Base-by-base conservation (phyloP, 257 asterid genomes). In the Solanum appendiculatum region DNA sequence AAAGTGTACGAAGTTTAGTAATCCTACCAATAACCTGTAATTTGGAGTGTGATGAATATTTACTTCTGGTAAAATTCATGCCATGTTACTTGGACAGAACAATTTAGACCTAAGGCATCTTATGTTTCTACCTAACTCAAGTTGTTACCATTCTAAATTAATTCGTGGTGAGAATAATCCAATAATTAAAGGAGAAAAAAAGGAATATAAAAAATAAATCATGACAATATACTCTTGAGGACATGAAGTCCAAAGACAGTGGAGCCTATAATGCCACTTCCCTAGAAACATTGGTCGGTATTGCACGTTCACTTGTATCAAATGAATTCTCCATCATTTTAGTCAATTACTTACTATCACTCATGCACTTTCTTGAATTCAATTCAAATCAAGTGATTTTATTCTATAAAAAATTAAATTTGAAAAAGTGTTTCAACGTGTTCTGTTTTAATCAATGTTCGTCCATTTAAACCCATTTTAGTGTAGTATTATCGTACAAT, bases 51-150 rank as follows among this genome's bases (percentile, higher is more conserved):
- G 75, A 68, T 78, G 84, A 78, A 78, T 15, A 15, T 15, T 78
- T 44, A 44, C 54, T 80, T 27, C 21, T 80, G 37, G 77, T 69
- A 29, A 44, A 46, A 80, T 16, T 2, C 11, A 29, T 80, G 66
- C 42, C 29, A 31, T 80, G 37, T 46, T 27, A 80, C 51, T 81
- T 60, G 36, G 56, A 88, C 34, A 9, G 8, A 88, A 82, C 83
- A 68, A 80, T 29, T 87, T 84, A 73, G 25, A 58, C 48, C 51
- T 68, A 2, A 58, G 88, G 85, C 90, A 89, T 87, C 90, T 87
- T 83, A 44, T 68, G 68, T 83, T 36, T 46, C 72, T 87, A 87
- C 85, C 85, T 46, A 81, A 46, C 85, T 34, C 42, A 46, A 46
- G 68, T 48, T 81, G 42, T 20, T 29, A 16, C 44, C 44, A 6